phyloP scores from a whole-genome alignment of 2,329 filamentous ascomycete species.

The Aureobasidium sp. region DNA sequence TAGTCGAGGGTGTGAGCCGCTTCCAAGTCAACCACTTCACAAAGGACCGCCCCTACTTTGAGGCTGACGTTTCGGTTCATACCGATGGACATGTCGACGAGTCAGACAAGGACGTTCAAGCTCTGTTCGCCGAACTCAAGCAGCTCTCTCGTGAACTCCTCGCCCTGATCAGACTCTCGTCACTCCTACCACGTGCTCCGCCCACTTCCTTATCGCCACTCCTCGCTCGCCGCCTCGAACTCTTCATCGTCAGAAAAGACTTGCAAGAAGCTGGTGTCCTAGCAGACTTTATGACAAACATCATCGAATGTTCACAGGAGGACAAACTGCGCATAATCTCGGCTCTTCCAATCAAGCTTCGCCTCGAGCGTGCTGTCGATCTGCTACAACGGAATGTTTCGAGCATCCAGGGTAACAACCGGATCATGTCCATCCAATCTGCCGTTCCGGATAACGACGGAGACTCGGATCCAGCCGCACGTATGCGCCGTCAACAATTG shows the following conservation, averaged over 20 bases:
- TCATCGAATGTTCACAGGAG: slow-evolving; percentile 87
- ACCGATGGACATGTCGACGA: slow-evolving; percentile 61
- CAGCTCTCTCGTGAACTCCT: slow-evolving; percentile 87
- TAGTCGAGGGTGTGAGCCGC: slow-evolving; percentile 87
- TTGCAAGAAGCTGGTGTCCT: slow-evolving; percentile 84
- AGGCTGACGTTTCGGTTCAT: slow-evolving; percentile 78
- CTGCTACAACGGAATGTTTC: slow-evolving; percentile 85
- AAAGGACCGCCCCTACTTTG: slow-evolving; percentile 86
- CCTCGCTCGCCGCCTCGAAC: slow-evolving; percentile 86
- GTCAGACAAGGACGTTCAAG: slow-evolving; percentile 70
- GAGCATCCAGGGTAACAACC: slow-evolving; percentile 87
- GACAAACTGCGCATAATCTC: slow-evolving; percentile 91
- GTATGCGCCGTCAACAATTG: slow-evolving; percentile 47
- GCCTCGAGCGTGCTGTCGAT: slow-evolving; percentile 85
- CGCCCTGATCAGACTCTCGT: slow-evolving; percentile 83
- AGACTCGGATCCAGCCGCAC: slow-evolving; percentile 37
- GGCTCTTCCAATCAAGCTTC: slow-evolving; percentile 80
- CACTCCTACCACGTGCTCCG: slow-evolving; percentile 78
- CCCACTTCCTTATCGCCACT: slow-evolving; percentile 78
- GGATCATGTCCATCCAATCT: slow-evolving; percentile 81
- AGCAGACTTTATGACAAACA: slow-evolving; percentile 97
- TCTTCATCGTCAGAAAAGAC: slow-evolving; percentile 87
- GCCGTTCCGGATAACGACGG: slow-evolving; percentile 40
- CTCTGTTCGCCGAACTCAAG: slow-evolving; percentile 84
- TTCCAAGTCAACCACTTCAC: slow-evolving; percentile 79